Evolutionary conservation across 306 rosid species (phyloP).

Genomic region (Trichosanthes truncata): DNA sequence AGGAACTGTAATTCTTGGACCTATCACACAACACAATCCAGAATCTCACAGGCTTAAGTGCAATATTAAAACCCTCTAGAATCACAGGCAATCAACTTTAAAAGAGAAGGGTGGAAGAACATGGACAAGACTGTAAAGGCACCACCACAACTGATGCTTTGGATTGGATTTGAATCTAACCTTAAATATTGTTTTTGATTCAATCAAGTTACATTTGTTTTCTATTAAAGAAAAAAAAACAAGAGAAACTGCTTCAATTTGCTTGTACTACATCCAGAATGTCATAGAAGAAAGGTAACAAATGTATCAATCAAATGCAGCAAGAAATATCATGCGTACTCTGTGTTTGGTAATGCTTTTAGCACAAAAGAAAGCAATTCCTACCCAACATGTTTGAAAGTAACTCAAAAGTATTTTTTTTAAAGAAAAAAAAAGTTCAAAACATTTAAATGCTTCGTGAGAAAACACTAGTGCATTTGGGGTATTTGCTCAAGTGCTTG

Average conservation of each 20-base stretch:
- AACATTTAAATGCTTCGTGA: not conserved
- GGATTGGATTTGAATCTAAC: not conserved
- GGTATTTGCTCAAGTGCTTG: not conserved
- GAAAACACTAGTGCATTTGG: not conserved
- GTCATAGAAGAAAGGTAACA: not conserved
- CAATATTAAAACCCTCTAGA: not conserved
- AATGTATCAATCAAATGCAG: not conserved
- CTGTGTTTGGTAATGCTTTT: not conserved
- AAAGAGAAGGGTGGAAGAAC: not conserved
- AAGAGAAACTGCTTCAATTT: not conserved
- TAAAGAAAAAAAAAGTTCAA: not conserved
- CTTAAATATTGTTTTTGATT: not conserved
- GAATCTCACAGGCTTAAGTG: not conserved
- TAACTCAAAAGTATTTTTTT: no score
- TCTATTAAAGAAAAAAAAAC: not conserved
- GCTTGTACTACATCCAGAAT: not conserved
- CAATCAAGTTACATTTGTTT: not conserved
- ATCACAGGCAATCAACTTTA: not conserved
- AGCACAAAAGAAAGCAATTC: not conserved
- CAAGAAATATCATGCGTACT: not conserved
- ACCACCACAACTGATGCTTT: not conserved
- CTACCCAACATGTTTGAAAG: not conserved
- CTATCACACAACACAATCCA: slow-evolving; percentile 25
- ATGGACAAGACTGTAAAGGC: not conserved
- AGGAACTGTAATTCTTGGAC: slow-evolving; percentile 74